phyloP scores from a whole-genome alignment of 2,329 filamentous ascomycete genomes.

The Aulographum hederae region DNA sequence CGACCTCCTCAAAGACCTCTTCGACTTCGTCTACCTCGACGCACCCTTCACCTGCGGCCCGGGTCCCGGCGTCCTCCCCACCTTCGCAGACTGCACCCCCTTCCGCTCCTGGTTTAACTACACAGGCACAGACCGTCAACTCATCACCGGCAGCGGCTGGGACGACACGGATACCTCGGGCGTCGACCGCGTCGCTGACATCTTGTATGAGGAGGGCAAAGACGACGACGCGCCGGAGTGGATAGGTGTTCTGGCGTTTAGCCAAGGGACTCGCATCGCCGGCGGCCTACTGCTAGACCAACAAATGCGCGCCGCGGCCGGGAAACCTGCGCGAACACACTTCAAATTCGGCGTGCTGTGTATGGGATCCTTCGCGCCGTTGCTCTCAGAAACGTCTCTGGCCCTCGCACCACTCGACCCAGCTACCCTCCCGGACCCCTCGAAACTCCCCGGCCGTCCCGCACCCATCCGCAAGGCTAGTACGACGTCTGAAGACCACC shows the following conservation, averaged over 20 bases:
- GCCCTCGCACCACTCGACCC: no score
- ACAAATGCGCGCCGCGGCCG: constrained; percentile 1
- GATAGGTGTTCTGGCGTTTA: constrained; percentile 3
- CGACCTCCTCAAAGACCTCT: neutral
- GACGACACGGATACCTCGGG: constrained; percentile 3
- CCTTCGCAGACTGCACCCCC: constrained; percentile 4
- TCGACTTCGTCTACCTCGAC: constrained; percentile 3
- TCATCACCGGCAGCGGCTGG: constrained; percentile 2
- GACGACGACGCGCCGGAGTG: neutral
- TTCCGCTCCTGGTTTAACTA: constrained; percentile 3
- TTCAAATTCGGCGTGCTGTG: no score
- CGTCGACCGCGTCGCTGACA: constrained; percentile 1
- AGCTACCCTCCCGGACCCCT: no score
- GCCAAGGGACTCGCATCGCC: constrained; percentile 3
- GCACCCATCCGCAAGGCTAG: constrained; percentile 1
- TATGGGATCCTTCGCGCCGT: no score
- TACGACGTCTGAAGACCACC: neutral
- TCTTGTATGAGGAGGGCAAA: constrained; percentile 2
- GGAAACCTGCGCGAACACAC: no score
- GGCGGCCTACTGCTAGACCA: constrained; percentile 4
- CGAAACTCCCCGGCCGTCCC: no score
- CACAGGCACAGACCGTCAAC: neutral
- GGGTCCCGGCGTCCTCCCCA: constrained; percentile 4
- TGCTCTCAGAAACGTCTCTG: no score
- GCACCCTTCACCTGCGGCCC: constrained; percentile 1